Conservation (phyloP, 441 rosid species). For the Omphalea diandra region DNA sequence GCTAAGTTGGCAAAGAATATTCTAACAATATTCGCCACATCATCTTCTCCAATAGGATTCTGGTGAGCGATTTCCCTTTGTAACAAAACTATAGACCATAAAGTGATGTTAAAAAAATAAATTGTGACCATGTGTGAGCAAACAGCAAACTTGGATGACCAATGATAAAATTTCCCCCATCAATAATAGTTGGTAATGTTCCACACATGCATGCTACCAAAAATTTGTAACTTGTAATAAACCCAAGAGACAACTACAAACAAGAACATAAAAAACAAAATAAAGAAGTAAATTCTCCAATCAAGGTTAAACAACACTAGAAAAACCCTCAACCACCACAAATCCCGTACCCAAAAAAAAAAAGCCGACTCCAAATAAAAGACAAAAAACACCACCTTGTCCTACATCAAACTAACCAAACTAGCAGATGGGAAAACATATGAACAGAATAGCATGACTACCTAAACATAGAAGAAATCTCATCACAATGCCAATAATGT, state of each 20-base stretch:
- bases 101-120: no score
- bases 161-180: background rate
- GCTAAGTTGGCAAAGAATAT: no score
- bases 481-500: background rate
- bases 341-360: no score
- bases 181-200: background rate
- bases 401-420: background rate
- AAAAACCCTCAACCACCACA: background rate
- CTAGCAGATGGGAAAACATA: background rate
- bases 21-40: no score
- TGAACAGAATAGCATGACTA: background rate
- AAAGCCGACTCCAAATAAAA: no score
- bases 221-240: background rate
- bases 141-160: no score
- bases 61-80: no score
- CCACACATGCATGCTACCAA: background rate
- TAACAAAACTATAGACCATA: no score
- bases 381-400: no score
- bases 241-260: background rate
- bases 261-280: background rate
- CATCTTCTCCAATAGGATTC: no score
- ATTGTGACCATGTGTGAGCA: no score
- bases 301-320: background rate
- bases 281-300: background rate
- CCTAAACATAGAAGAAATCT: background rate